Percentiles rank a stretch among this genome's conserved stretches.
Conservation (phyloP, 176 grass and related monocot species). For the Lolium multiflorum region DNA sequence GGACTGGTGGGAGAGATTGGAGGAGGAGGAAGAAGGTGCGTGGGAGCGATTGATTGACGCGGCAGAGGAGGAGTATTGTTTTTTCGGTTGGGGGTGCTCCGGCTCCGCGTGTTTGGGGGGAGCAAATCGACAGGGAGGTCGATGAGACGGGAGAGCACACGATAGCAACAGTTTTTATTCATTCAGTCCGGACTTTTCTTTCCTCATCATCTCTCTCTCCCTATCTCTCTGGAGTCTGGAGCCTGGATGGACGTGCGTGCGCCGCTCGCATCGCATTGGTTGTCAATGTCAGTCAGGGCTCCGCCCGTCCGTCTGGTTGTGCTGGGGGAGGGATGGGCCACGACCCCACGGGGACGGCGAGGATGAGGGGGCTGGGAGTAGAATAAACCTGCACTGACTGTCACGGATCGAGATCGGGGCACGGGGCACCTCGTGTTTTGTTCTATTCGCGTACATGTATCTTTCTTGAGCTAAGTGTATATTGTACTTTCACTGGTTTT, state of each 20-base stretch:
- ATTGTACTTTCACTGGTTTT: no score
- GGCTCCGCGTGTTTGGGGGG: slow-evolving; percentile 15
- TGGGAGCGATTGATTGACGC: neutral
- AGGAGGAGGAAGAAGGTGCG: neutral
- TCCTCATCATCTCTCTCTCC: neutral
- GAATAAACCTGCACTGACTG: neutral
- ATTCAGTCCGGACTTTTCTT: neutral
- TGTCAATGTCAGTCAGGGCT: no score
- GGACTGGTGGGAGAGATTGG: no score
- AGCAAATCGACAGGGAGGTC: slow-evolving; percentile 34
- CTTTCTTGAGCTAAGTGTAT: neutral
- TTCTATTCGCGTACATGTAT: neutral
- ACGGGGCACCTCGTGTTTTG: neutral
- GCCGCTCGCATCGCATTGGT: no score
- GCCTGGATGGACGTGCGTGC: neutral
- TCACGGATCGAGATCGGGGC: neutral
- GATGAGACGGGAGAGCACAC: neutral
- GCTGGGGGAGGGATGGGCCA: no score
- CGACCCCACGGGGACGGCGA: neutral
- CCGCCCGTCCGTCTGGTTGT: no score
- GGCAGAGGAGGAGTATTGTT: neutral
- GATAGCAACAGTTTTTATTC: slow-evolving; percentile 7
- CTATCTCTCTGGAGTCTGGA: no score
- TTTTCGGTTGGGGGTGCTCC: neutral
- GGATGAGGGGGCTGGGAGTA: neutral